phyloP scores from a whole-genome alignment of 2,329 filamentous ascomycete species.

The Tympanopsis confertula region DNA sequence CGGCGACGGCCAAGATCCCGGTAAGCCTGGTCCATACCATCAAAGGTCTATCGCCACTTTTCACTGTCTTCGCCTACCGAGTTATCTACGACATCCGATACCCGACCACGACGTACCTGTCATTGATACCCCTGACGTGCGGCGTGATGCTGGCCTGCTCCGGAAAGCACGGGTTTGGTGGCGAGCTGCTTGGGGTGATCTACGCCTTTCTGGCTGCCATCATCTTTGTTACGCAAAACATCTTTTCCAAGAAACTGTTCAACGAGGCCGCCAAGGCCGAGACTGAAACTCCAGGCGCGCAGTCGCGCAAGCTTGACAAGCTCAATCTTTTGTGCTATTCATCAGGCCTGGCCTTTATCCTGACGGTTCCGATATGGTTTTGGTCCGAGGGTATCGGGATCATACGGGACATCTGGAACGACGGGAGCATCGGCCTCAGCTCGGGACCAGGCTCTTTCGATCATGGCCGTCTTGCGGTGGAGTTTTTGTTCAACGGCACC shows the following conservation, averaged over 20 bases:
- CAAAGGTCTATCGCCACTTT: constrained; percentile 89
- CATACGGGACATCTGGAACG: constrained; percentile 64
- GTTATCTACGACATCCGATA: constrained; percentile 82
- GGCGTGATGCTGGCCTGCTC: constrained; percentile 97
- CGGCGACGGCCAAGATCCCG: constrained; percentile 85
- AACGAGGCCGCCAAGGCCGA: constrained; percentile 85
- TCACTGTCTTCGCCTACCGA: constrained; percentile 89
- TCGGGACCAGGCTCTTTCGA: constrained; percentile 57
- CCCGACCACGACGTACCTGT: constrained; percentile 74
- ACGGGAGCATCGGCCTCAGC: constrained; percentile 61
- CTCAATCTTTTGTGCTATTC: constrained; percentile 94
- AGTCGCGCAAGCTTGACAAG: constrained; percentile 80
- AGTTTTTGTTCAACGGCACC: constrained; percentile 92
- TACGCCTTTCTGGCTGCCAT: constrained; percentile 83
- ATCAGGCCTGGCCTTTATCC: constrained; percentile 79
- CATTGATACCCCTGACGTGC: constrained; percentile 76
- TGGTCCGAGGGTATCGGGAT: constrained; percentile 77
- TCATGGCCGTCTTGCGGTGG: constrained; percentile 62
- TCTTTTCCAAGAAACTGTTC: constrained; percentile 95
- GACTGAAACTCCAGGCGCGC: constrained; percentile 51
- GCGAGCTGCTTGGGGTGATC: constrained; percentile 79
- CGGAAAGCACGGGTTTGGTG: constrained; percentile 64
- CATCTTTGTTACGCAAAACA: constrained; percentile 96
- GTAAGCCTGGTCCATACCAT: constrained; percentile 97
- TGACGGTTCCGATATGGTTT: constrained; percentile 86